Base-by-base conservation (phyloP, 1,139 yeast species). In the Nakaseomyces nivariensis region DNA sequence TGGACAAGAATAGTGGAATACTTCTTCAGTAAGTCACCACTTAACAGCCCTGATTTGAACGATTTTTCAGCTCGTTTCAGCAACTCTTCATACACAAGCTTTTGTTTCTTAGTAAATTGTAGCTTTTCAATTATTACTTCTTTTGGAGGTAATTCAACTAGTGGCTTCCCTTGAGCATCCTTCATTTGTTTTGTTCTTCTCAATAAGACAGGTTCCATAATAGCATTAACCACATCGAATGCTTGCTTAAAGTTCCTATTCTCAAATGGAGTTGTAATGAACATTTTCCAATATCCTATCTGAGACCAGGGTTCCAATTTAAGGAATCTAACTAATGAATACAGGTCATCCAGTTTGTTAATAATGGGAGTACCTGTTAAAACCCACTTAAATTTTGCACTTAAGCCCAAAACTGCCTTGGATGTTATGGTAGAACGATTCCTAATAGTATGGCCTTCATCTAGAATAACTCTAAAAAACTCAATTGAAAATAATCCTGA, bases 331-430 rank as follows among this genome's bases (percentile, higher is more conserved):
- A 89, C 78, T 48, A 89, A 68, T 3, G 96, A 82, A 62, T 77
- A 92, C 47, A 92, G 69, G 66, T 92, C 98, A 63, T 92, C 96
- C 7, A 92, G 72, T 54, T 90, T 71, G 66, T 92, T 92, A 47
- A 90, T 85, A 46, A 92, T 87, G 0, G 98, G 97, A 0, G 98
- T 92, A 11, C 98, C 98, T 0, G 97, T 89, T 44, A 92, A 70
- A 2, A 85, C 76, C 98, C 98, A 92, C 55, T 79, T 80, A 48
- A 95, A 73, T 42, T 74, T 73, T 60, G 87, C 81, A 11, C 70
- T 63, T 25, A 92, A 63, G 38, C 78, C 84, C 64, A 78, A 81
- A 9, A 90, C 76, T 0, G 97, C 86, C 58, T 82, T 83, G 0
- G 97, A 82, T 0, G 96, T 85, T 54, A 83, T 83, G 1, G 96